phyloP scores from a whole-genome alignment of 179 eudicot genomes.

The Vitellaria paradoxa region DNA sequence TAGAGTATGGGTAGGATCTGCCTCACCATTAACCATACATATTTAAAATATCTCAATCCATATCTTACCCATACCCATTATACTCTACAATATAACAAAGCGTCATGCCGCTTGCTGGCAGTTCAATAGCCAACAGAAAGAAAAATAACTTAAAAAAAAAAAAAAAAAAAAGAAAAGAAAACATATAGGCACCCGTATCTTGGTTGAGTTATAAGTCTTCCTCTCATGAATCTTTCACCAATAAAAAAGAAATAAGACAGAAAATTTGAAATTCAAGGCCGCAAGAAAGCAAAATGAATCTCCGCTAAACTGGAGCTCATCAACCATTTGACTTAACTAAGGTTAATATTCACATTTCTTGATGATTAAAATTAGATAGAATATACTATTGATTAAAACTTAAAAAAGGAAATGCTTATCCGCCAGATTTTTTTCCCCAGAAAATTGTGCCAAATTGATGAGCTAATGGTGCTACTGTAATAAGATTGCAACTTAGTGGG shows the following conservation, averaged over 20 bases:
- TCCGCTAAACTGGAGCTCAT: not conserved
- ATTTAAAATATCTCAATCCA: too few relatives aligned
- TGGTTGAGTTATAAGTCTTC: not conserved
- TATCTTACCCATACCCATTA: not conserved
- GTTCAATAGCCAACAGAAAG: not conserved
- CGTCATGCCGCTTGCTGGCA: not conserved
- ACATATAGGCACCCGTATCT: not conserved
- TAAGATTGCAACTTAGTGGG: too few relatives aligned
- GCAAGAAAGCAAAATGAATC: constrained; percentile 1
- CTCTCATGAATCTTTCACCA: not conserved
- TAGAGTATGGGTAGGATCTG: too few relatives aligned
- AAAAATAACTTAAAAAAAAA: too few relatives aligned
- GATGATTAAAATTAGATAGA: not conserved
- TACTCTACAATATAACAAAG: not conserved
- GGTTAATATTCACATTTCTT: not conserved
- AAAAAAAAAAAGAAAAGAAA: not conserved
- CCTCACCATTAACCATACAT: too few relatives aligned
- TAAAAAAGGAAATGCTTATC: too few relatives aligned
- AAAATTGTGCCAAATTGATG: too few relatives aligned
- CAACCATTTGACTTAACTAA: not conserved
- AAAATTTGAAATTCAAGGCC: not conserved
- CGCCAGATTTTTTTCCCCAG: too few relatives aligned
- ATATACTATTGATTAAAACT: not conserved
- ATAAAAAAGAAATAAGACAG: not conserved
- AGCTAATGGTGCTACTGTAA: too few relatives aligned